phyloP scores from a whole-genome alignment of 768 basidiomycete species.

The Serendipita vermifera region DNA sequence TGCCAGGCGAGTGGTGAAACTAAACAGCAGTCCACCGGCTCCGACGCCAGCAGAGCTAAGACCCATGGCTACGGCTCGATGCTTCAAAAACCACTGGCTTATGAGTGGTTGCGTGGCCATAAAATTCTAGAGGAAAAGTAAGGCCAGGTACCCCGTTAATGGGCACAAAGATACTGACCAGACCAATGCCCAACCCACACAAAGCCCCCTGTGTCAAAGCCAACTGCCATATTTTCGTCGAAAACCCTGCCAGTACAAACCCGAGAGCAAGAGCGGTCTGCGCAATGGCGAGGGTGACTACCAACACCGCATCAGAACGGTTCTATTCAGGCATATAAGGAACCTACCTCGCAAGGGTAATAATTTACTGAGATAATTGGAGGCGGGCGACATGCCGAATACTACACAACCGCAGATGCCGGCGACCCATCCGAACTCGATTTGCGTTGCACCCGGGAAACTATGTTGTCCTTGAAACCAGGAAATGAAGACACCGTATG shows the following conservation, averaged over 20 bases:
- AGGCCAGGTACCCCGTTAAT: neutral
- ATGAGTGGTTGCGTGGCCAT: conserved; percentile 13
- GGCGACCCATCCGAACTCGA: conserved; percentile 18
- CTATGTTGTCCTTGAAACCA: neutral
- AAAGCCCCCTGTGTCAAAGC: conserved; percentile 20
- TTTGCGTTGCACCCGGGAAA: neutral
- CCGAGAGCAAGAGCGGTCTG: conserved; percentile 11
- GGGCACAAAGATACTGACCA: conserved; percentile 4
- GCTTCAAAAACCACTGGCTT: conserved; percentile 11
- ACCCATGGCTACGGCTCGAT: conserved; percentile 11
- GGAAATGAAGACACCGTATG: neutral
- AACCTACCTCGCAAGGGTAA: conserved; percentile 10
- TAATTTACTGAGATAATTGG: conserved; percentile 17
- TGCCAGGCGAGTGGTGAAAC: conserved; percentile 11
- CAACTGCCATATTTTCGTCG: conserved; percentile 18
- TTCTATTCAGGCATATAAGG: too few relatives aligned
- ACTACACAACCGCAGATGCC: conserved; percentile 16
- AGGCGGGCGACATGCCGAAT: conserved; percentile 17
- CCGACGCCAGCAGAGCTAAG: conserved; percentile 17
- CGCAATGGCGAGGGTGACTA: conserved; percentile 17
- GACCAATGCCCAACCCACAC: conserved; percentile 19
- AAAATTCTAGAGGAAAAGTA: neutral
- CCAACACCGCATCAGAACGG: conserved; percentile 7
- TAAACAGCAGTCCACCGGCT: conserved; percentile 18
- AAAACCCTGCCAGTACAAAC: conserved; percentile 17